A percentile compares a stretch with the other conserved stretches of the same genome.
Evolutionary conservation across 108 stramenopile species (phyloP).

Genomic region (Parietichytrium sp.): DNA sequence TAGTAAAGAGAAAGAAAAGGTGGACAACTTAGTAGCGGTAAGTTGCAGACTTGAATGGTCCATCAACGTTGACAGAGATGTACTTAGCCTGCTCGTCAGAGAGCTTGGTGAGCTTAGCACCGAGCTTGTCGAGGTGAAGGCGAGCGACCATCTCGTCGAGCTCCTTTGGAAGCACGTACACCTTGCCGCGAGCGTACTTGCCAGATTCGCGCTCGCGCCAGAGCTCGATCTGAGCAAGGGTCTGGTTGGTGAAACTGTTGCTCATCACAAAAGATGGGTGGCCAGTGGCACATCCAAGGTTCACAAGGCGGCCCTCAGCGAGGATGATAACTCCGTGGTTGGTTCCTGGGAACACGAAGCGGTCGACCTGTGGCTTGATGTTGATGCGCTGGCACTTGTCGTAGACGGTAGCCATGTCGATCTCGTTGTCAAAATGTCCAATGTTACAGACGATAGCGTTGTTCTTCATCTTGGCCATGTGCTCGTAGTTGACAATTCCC

Average conservation of each 20-base stretch:
- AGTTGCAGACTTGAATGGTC: constrained; percentile 97
- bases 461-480: constrained; percentile 99
- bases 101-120: constrained; percentile 91
- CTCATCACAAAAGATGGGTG: constrained; percentile 99
- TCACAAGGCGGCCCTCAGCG: constrained; percentile 98
- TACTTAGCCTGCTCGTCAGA: constrained; percentile 93
- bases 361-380: constrained; percentile 99
- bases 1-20: no score
- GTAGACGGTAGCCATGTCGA: constrained; percentile 95
- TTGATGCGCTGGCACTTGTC: constrained; percentile 77
- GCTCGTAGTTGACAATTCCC: constrained; percentile 90
- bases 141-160: constrained; percentile 99
- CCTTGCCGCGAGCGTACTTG: constrained; percentile 90
- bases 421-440: constrained; percentile 99
- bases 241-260: constrained; percentile 98
- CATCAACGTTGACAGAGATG: constrained; percentile 83
- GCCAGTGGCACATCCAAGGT: constrained; percentile 99
- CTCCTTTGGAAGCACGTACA: constrained; percentile 96
- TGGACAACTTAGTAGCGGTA: constrained; percentile 87
- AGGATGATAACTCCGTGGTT: constrained; percentile 92
- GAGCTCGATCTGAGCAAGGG: constrained; percentile 95
- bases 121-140: constrained; percentile 88
- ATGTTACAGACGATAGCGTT: constrained; percentile 99
- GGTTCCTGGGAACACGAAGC: constrained; percentile 81
- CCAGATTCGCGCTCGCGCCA: constrained; percentile 88